Conservation (phyloP, 495 filamentous ascomycete species). For the Aspergillus funiculosus region DNA sequence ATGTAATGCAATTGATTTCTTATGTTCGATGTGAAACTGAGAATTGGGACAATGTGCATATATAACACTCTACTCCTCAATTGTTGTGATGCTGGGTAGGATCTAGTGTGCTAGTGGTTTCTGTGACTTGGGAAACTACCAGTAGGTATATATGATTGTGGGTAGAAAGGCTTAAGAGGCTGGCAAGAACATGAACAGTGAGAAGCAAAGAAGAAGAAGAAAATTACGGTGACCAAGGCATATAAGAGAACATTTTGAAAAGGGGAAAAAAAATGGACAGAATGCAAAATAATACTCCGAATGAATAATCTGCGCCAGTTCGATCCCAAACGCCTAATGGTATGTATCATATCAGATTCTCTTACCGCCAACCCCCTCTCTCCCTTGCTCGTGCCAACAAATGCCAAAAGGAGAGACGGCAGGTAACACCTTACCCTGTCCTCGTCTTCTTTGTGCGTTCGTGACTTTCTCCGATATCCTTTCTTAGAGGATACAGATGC, state of each 20-base stretch:
- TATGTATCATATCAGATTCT: constrained; percentile 5
- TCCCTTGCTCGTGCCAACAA: constrained; percentile 5
- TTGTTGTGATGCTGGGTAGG: too few relatives aligned
- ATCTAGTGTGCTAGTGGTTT: too few relatives aligned
- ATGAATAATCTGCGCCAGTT: constrained; percentile 1
- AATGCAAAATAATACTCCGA: constrained; percentile 7
- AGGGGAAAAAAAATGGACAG: neutral
- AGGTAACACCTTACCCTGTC: constrained; percentile 1
- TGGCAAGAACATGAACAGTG: neutral
- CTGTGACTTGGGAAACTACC: too few relatives aligned
- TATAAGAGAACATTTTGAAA: neutral
- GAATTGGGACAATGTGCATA: too few relatives aligned
- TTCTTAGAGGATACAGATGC: constrained; percentile 30
- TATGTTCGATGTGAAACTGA: too few relatives aligned
- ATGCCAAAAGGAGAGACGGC: constrained; percentile 6
- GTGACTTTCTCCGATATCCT: constrained; percentile 11
- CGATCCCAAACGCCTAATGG: constrained; percentile 11
- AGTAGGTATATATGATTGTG: too few relatives aligned
- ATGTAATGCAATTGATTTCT: too few relatives aligned
- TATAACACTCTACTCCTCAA: too few relatives aligned
- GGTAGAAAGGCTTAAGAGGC: neutral
- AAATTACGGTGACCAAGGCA: neutral
- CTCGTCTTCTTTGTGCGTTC: constrained; percentile 18
- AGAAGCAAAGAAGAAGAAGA: neutral
- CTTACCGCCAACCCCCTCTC: neutral